Evolutionary conservation across 192 early-diverging fungal species (phyloP).

Genomic region (Entomortierella parvispora): DNA sequence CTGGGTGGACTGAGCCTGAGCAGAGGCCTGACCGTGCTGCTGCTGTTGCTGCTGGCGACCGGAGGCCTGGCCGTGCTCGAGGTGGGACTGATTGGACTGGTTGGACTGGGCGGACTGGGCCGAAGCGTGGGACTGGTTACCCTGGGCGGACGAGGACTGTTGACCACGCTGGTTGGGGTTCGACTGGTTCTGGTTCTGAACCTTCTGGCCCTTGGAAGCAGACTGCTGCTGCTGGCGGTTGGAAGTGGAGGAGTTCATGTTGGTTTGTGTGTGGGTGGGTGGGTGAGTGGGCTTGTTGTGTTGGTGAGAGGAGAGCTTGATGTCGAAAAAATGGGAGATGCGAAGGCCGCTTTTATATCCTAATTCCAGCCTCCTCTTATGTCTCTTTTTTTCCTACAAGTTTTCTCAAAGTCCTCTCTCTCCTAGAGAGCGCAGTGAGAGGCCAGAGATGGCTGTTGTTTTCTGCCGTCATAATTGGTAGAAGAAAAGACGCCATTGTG

Average conservation of each 20-base stretch:
- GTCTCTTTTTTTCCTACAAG: too few relatives aligned
- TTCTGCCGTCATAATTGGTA: too few relatives aligned
- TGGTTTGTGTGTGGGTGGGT: background rate
- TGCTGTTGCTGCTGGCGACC: conserved; percentile 9
- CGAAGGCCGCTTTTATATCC: too few relatives aligned
- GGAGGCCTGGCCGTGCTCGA: background rate
- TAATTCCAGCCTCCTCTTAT: too few relatives aligned
- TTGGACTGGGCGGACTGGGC: conserved; percentile 7
- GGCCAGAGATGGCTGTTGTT: too few relatives aligned
- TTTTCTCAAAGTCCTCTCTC: too few relatives aligned
- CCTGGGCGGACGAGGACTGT: background rate
- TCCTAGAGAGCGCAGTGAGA: too few relatives aligned
- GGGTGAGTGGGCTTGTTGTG: background rate
- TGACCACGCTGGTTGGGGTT: background rate
- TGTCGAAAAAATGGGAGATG: background rate
- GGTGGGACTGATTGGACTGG: conserved; percentile 4
- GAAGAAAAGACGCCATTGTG: too few relatives aligned
- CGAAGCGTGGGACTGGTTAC: conserved; percentile 4
- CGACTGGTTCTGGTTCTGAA: conserved; percentile 3
- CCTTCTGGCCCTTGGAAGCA: conserved; percentile 3
- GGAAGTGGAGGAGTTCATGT: background rate
- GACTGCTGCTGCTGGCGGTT: conserved; percentile 3
- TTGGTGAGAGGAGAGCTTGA: background rate
- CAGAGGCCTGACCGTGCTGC: conserved; percentile 6
- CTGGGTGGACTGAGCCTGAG: conserved; percentile 11